Evolutionary conservation across 73 alveolate species (phyloP).

Genomic region (Tetrahymena borealis): DNA sequence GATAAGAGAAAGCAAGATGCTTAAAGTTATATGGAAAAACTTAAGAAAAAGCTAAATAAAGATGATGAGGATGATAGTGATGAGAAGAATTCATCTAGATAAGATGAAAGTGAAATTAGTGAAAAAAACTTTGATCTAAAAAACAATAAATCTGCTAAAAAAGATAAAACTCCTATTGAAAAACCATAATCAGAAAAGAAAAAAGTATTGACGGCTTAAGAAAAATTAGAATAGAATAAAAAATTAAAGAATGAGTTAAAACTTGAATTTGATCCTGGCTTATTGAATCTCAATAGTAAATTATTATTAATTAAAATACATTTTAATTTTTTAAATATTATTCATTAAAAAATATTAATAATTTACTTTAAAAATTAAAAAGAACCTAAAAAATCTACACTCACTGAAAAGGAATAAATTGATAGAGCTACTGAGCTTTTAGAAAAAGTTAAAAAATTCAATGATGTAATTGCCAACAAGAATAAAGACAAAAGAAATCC

Average conservation of each 20-base stretch:
- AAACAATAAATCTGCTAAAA: neutral
- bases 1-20: slow-evolving; percentile 20
- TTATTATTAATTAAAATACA: no score
- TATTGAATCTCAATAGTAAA: neutral
- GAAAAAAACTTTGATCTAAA: slow-evolving; percentile 12
- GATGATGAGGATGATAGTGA: neutral
- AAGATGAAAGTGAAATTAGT: neutral
- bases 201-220: neutral
- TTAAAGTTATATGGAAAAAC: slow-evolving; percentile 13
- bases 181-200: neutral
- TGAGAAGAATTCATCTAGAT: slow-evolving; percentile 5
- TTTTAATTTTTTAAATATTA: neutral
- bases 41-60: slow-evolving; percentile 4
- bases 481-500: neutral
- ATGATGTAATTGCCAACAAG: neutral
- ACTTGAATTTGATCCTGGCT: neutral
- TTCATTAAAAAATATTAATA: neutral
- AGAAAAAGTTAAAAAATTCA: slow-evolving; percentile 3
- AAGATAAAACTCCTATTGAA: neutral
- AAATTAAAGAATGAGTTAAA: neutral
- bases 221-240: neutral
- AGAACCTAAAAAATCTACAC: neutral
- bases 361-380: neutral
- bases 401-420: neutral
- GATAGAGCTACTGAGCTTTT: slow-evolving; percentile 19